Evolutionary conservation across 1,284 basidiomycete genomes (phyloP), one percentile per base, ranked within the genome.

Genomic region (Cerrena zonata): DNA sequence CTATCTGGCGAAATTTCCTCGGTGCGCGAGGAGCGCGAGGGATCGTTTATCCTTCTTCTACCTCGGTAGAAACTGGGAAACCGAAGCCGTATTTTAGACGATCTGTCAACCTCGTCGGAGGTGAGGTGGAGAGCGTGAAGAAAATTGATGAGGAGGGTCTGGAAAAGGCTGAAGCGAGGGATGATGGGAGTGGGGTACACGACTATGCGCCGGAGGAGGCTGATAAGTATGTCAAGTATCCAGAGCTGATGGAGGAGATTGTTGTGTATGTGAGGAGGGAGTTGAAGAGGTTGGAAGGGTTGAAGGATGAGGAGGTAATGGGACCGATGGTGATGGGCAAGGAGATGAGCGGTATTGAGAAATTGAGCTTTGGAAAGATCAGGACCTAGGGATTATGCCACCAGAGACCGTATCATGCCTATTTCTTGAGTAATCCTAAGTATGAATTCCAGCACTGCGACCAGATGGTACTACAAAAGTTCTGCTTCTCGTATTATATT

Each of bases 1-100:
- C 91, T 3, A 70, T 95, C 1, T 99, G 95, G 95, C 77, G 95
- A 26, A 98, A 98, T 67, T 66, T 97, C 41, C 86, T 97, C 36
- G 88, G 88, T 7, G 87, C 80, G 18, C 73, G 87, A 22, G 88
- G 89, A 0, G 85, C 86, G 11, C 73, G 74, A 49, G 84, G 83
- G 2, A 84, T 89, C 46, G 70, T 71, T 2, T 76, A 78, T 52
- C 71, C 73, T 12, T 58, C 64, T n/a, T 59, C 48, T 22, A 7
- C 39, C 7, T 7, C 39, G 7, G 13, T 18, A 7, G n/a, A 10
- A 10, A n/a, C n/a, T n/a, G n/a, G n/a, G n/a, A n/a, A n/a, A n/a
- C 19, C 39, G 19, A 54, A 48, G 49, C 54, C 55, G 19, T 60
- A 58, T 47, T 87, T 79, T 67, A 67, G 82, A 30, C 76, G 84